Evolutionary conservation across 148 eudicot genomes (phyloP), one percentile per base, ranked within the genome.

Genomic region (Fagopyrum homotropicum): DNA sequence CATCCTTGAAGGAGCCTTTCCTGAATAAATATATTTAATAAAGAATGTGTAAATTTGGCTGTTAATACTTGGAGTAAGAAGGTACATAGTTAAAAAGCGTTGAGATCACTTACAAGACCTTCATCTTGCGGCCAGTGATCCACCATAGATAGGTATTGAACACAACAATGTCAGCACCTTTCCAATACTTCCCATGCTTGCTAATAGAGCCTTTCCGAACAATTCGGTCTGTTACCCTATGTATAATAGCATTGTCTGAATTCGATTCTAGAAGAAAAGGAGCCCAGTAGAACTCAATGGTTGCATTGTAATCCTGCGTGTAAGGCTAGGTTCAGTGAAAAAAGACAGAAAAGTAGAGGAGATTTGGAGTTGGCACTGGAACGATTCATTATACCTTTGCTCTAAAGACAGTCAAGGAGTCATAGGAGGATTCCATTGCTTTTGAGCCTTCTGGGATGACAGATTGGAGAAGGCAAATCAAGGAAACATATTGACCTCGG

Each of bases 131-230:
- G 80, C 98, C 98, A 68, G 92, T 89, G 91, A 92, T 92, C 99
- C 99, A 95, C 99, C 99, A 95, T 3, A 92, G 86, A 72, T 95
- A 95, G 40, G 99, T 88, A 78, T 95, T 95, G 87, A 95, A 92
- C 12, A 95, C 97, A 76, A 95, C 75, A 19, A 95, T 88, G 78
- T 95, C 99, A 5, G 83, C 99, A 64, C 99, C 97, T 87, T 90
- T 92, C 99, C 99, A 95, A 72, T 83, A 69, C 63, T 86, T 81
- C 9, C 98, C 99, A 66, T 95, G 99, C 74, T 80, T 92, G 22
- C 83, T 85, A 56, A 95, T 92, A 2, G 99, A 95, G 0, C 94
- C 96, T 80, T 88, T 92, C 12, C 98, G 82, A 11, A 95, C 93
- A 4, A 92, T 44, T 79, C 99, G 84, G 64, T 95, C 97, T 6